phyloP scores from a whole-genome alignment of 1,139 yeast species.

The Debaryomyces coudertii region DNA sequence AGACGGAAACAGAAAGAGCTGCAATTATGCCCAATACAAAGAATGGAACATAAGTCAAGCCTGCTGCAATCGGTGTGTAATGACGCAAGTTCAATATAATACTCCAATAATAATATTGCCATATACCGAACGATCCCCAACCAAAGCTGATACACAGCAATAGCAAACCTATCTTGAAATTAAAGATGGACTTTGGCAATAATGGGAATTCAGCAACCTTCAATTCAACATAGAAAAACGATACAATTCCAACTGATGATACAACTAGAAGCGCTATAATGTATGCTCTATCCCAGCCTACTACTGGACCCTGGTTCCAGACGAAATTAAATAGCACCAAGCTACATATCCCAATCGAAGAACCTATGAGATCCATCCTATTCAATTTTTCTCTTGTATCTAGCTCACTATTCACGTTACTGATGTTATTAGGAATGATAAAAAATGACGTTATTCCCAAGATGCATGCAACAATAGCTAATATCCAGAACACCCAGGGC shows the following conservation, averaged over 20 bases:
- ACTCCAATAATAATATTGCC: slow-evolving; percentile 49
- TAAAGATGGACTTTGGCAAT: slow-evolving; percentile 48
- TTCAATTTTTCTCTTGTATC: slow-evolving; percentile 10
- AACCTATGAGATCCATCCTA: slow-evolving; percentile 48
- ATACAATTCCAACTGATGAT: slow-evolving; percentile 37
- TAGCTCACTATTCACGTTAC: background rate
- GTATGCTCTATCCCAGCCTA: slow-evolving; percentile 52
- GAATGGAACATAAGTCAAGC: slow-evolving; percentile 50
- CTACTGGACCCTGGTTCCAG: slow-evolving; percentile 59
- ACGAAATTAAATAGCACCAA: slow-evolving; percentile 52
- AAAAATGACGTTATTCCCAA: slow-evolving; percentile 31
- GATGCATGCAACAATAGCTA: slow-evolving; percentile 38
- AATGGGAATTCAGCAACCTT: slow-evolving; percentile 40
- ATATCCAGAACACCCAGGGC: slow-evolving; percentile 58
- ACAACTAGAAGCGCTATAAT: slow-evolving; percentile 48
- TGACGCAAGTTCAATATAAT: slow-evolving; percentile 47
- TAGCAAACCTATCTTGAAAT: slow-evolving; percentile 39
- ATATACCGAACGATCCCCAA: slow-evolving; percentile 63
- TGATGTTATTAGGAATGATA: slow-evolving; percentile 35
- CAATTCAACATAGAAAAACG: slow-evolving; percentile 36
- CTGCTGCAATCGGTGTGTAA: slow-evolving; percentile 47
- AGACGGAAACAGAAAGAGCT: slow-evolving; percentile 43
- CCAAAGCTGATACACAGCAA: slow-evolving; percentile 45
- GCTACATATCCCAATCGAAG: slow-evolving; percentile 50
- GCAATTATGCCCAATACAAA: slow-evolving; percentile 51